Evolutionary conservation across 345 rosid genomes (phyloP).

Genomic region (Draba incana): DNA sequence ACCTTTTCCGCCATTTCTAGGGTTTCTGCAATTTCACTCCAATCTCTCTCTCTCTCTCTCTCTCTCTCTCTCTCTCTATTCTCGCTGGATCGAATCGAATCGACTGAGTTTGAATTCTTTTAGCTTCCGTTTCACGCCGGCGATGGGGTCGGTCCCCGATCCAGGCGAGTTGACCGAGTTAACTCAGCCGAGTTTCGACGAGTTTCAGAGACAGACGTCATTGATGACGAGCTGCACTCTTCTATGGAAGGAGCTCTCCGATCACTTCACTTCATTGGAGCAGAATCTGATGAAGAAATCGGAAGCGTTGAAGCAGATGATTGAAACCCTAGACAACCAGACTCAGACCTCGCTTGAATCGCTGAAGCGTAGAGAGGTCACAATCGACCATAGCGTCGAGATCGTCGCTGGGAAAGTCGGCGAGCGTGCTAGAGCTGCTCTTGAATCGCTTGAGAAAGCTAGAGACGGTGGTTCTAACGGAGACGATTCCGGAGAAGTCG

Average conservation of each 20-base stretch:
- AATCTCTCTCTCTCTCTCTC: slow-evolving; percentile 19
- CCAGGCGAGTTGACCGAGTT: slow-evolving; percentile 83
- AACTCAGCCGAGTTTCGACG: slow-evolving; percentile 88
- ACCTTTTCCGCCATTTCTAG: slow-evolving; percentile 44
- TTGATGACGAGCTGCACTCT: slow-evolving; percentile 98
- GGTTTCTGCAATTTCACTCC: slow-evolving; percentile 40
- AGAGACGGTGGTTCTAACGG: slow-evolving; percentile 30
- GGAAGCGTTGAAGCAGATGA: slow-evolving; percentile 74
- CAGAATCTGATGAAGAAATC: slow-evolving; percentile 77
- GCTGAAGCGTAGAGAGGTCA: slow-evolving; percentile 80
- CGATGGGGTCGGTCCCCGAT: slow-evolving; percentile 97
- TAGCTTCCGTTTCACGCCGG: slow-evolving; percentile 21
- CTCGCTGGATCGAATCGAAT: not conserved
- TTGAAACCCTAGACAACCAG: slow-evolving; percentile 65
- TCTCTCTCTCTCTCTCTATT: not conserved
- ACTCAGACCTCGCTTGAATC: slow-evolving; percentile 77
- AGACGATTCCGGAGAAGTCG: slow-evolving; percentile 72
- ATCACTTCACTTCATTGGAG: slow-evolving; percentile 87
- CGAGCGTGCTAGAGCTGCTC: slow-evolving; percentile 54
- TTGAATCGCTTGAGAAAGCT: slow-evolving; percentile 45
- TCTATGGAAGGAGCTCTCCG: slow-evolving; percentile 97
- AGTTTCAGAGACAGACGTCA: slow-evolving; percentile 90
- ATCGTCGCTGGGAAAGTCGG: slow-evolving; percentile 68
- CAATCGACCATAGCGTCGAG: slow-evolving; percentile 86
- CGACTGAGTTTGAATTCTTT: slow-evolving; percentile 10